Percentiles rank a stretch among this genome's conserved stretches.
These are phyloP conservation scores for Plasmodium sp. DNA, from an alignment of 169 alveolate species.

Conservation along the genomic window DNA sequence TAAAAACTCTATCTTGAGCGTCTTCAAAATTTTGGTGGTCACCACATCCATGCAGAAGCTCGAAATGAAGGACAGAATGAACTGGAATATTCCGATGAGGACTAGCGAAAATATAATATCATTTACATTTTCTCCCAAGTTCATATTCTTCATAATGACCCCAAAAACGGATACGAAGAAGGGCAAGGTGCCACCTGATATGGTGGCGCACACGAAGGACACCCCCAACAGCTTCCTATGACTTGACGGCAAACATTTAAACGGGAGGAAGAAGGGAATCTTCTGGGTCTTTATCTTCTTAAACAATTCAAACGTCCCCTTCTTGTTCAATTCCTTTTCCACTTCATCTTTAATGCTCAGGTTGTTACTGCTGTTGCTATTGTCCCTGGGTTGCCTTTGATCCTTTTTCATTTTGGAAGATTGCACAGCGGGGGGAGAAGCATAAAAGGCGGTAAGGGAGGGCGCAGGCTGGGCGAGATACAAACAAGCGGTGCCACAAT, in stretches of 20 bases:
- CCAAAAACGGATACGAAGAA: constrained; percentile 65
- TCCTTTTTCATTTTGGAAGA: constrained; percentile 7
- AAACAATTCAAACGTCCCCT: constrained; percentile 28
- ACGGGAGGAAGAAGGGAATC: constrained; percentile 57
- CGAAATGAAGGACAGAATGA: constrained; percentile 39
- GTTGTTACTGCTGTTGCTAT: not conserved
- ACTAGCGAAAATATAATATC: constrained; percentile 24
- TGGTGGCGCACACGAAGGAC: constrained; percentile 48
- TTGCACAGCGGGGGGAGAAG: not conserved
- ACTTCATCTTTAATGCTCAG: constrained; percentile 58
- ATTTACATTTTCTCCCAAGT: constrained; percentile 36
- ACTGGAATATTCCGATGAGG: constrained; percentile 45
- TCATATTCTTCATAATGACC: constrained; percentile 25
- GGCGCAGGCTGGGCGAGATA: not conserved
- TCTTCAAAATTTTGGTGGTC: constrained; percentile 32
- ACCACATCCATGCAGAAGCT: constrained; percentile 54
- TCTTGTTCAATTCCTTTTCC: constrained; percentile 54
- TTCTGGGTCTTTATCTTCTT: constrained; percentile 36
- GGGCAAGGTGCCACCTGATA: constrained; percentile 65
- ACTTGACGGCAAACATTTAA: constrained; percentile 25
- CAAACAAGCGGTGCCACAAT: not conserved
- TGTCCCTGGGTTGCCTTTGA: not conserved
- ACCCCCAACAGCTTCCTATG: constrained; percentile 35
- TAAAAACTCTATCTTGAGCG: constrained; percentile 55
- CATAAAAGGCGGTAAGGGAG: not conserved